A percentile compares a stretch with the other conserved stretches of the same genome.
These are phyloP conservation scores for Cystobasidium sp. DNA, from an alignment of 1,284 basidiomycete species.

Conservation along the genomic window DNA sequence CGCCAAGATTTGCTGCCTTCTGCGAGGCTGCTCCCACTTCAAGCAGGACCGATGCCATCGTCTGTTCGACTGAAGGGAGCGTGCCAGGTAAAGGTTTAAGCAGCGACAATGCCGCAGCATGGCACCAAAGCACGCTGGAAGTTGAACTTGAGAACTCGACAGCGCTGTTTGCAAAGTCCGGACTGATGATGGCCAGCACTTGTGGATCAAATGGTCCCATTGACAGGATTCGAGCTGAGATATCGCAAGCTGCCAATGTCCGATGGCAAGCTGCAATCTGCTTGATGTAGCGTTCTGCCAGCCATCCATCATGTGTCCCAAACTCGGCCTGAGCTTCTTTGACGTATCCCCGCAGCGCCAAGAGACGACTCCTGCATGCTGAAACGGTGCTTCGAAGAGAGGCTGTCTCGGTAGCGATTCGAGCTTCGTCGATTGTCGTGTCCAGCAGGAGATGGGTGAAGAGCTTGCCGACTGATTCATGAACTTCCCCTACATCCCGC, in stretches of 20 bases:
- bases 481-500: conserved; percentile 29
- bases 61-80: conserved; percentile 11
- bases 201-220: conserved; percentile 25
- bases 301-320: conserved; percentile 28
- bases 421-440: not conserved
- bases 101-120: conserved; percentile 18
- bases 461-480: conserved; percentile 12
- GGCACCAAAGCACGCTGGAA: conserved; percentile 24
- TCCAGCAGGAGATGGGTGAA: conserved; percentile 31
- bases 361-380: not conserved
- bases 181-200: conserved; percentile 17
- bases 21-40: conserved; percentile 4
- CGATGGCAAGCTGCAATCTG: conserved; percentile 24
- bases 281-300: conserved; percentile 9
- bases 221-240: conserved; percentile 23
- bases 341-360: conserved; percentile 7
- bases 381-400: not conserved
- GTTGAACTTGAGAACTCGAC: conserved; percentile 20
- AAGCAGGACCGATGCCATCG: not conserved
- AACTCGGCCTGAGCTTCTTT: conserved; percentile 20
- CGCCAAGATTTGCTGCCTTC: not conserved
- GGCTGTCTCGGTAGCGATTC: not conserved
- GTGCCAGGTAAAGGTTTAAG: conserved; percentile 16
- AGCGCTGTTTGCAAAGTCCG: conserved; percentile 16
- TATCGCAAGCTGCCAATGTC: conserved; percentile 22